phyloP scores from a whole-genome alignment of 2,329 filamentous ascomycete species.

The Xylariaceae sp. region DNA sequence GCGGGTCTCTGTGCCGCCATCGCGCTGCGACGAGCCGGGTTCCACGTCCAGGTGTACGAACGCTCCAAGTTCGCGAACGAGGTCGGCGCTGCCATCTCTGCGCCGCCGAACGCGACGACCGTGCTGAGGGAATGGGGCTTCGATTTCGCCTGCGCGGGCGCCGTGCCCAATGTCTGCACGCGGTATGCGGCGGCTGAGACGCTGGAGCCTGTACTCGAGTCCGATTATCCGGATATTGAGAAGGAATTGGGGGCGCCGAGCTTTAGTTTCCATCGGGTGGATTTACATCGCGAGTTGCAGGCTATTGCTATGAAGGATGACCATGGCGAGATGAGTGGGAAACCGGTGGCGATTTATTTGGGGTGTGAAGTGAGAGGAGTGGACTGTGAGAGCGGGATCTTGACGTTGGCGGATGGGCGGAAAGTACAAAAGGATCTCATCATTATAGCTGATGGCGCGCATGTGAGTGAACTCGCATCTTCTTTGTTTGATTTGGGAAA shows the following conservation, averaged over 20 bases:
- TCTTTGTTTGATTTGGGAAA: no score
- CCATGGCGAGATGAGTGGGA: conserved; percentile 6
- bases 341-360: conserved; percentile 8
- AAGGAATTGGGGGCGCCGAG: conserved; percentile 28
- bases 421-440: conserved; percentile 35
- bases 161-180: conserved; percentile 23
- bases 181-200: conserved; percentile 16
- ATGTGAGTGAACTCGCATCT: no score
- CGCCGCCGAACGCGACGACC: conserved; percentile 36
- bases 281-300: conserved; percentile 36
- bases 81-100: conserved; percentile 38
- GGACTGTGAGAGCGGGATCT: conserved; percentile 64
- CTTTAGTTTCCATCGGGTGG: conserved; percentile 38
- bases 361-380: conserved; percentile 12
- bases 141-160: conserved; percentile 25
- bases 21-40: conserved; percentile 27
- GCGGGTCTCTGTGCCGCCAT: conserved; percentile 29
- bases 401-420: conserved; percentile 33
- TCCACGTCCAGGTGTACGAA: conserved; percentile 28
- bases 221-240: conserved; percentile 15
- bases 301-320: conserved; percentile 32
- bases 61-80: conserved; percentile 35
- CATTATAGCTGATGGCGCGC: conserved; percentile 42
- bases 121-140: conserved; percentile 34
- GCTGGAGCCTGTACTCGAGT: conserved; percentile 8